Percentiles rank a stretch among this genome's conserved stretches.
phyloP scores from a whole-genome alignment of 768 basidiomycete genomes.

The Calocybe indica region DNA sequence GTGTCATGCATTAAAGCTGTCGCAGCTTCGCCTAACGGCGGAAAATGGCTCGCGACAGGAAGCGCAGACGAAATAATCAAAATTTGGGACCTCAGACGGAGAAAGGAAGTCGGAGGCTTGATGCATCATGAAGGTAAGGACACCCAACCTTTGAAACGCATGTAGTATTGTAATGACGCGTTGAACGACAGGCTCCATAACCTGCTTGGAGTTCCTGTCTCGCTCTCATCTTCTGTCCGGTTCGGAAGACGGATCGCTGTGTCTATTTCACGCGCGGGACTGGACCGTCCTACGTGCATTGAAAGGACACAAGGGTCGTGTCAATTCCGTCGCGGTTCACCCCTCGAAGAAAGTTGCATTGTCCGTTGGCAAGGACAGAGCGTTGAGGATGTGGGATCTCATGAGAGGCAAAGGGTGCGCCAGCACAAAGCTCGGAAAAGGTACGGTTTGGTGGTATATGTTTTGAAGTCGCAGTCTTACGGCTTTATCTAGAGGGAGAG shows the following conservation, averaged over 20 bases:
- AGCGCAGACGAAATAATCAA: conserved; percentile 96
- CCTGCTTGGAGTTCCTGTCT: conserved; percentile 79
- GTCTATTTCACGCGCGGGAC: conserved; percentile 88
- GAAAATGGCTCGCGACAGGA: conserved; percentile 95
- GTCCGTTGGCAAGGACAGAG: conserved; percentile 86
- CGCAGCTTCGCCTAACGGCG: conserved; percentile 80
- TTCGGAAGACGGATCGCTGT: conserved; percentile 88
- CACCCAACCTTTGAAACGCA: background rate
- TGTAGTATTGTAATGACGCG: conserved; percentile 1
- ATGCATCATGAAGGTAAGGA: conserved; percentile 88
- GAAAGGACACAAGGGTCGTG: conserved; percentile 90
- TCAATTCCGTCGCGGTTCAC: conserved; percentile 88
- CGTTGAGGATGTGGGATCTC: conserved; percentile 96
- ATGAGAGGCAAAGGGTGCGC: conserved; percentile 91
- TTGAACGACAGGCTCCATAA: conserved; percentile 72
- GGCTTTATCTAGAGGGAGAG: conserved; percentile 67
- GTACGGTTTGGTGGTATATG: conserved; percentile 31
- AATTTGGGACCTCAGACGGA: conserved; percentile 88
- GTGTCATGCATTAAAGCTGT: conserved; percentile 89
- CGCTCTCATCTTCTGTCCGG: conserved; percentile 87
- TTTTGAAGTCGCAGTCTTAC: background rate
- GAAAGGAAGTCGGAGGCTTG: conserved; percentile 91
- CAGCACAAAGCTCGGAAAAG: conserved; percentile 85
- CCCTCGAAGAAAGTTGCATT: conserved; percentile 89
- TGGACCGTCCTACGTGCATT: conserved; percentile 86